Evolutionary conservation across 108 stramenopile genomes (phyloP), one percentile per base, ranked within the genome.

Genomic region (Skeletonema costatum): DNA sequence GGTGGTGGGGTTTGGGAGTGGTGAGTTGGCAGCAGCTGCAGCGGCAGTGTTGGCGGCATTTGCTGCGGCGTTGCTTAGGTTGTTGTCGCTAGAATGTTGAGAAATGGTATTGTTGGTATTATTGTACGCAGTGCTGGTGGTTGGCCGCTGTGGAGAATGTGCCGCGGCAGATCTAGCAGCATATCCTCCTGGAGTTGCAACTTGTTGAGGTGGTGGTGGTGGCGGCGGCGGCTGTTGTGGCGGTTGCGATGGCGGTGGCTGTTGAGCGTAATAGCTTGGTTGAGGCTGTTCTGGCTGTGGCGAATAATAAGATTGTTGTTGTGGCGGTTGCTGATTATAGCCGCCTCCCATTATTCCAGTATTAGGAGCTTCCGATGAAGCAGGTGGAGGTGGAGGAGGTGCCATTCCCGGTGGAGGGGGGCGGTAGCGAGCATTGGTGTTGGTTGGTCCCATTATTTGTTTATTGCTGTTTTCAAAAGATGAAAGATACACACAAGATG

Each of bases 331-430:
- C 62, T 61, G 65, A 32, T 60, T 56, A 32, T 56, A 56, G 53
- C 53, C 53, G 53, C 53, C 53, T 46, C 44, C 44, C 44, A 32
- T 19, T 13, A 38, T 35, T 73, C 71, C 71, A 32, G 38, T 0
- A n/a, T 31, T 31, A 25, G 51, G 56, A 60, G 14, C 68, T 60
- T 48, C 74, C 32, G 36, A 35, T 13, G 81, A 17, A 13, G 13
- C 44, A 30, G 73, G 66, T 12, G 77, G 85, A 32, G 77, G 77
- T 2, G 74, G 85, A 16, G 76, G 77, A 25, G 75, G 84, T 0
- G 79, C 60, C 71, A 67, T 78, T 29, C 75, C 75, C 25, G 79
- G 83, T 17, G 75, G 83, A 66, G 75, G 75, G n/a, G 79, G 74
- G 14, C 79, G 83, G 35, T 80, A 76, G 12, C 74, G 70, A 10